Evolutionary conservation across 306 rosid species (phyloP).

Genomic region (Psophocarpus tetragonolobus): DNA sequence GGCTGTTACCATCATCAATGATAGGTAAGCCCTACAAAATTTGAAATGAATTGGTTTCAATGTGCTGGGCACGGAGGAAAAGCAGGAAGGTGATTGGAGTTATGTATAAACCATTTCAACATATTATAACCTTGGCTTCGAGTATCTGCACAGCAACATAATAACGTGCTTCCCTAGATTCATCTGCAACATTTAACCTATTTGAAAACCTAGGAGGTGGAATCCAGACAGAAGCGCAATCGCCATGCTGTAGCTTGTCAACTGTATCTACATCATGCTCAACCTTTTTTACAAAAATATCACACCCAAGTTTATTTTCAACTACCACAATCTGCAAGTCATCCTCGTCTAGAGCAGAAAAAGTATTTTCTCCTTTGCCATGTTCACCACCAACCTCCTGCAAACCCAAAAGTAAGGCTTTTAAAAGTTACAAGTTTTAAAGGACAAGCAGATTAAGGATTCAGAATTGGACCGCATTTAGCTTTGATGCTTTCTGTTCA

Average conservation of each 20-base stretch:
- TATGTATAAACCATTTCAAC: constrained; percentile 29
- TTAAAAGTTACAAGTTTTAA: constrained; percentile 6
- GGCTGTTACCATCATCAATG: constrained; percentile 88
- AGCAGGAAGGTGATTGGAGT: neutral
- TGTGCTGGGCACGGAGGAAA: constrained; percentile 17
- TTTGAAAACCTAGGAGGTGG: constrained; percentile 95
- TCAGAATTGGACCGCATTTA: constrained; percentile 57
- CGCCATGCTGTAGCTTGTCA: constrained; percentile 62
- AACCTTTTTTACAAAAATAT: constrained; percentile 67
- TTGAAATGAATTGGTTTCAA: constrained; percentile 30
- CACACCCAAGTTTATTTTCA: constrained; percentile 93
- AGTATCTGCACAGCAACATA: constrained; percentile 83
- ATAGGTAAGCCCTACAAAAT: constrained; percentile 76
- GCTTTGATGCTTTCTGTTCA: constrained; percentile 73
- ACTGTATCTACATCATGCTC: constrained; percentile 63
- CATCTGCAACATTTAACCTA: constrained; percentile 80
- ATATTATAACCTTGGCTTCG: constrained; percentile 81
- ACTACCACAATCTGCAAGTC: constrained; percentile 84
- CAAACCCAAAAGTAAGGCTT: constrained; percentile 39
- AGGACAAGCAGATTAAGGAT: constrained; percentile 31
- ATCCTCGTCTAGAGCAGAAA: constrained; percentile 93
- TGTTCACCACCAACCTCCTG: constrained; percentile 66
- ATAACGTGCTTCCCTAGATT: constrained; percentile 78
- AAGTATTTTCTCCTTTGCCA: constrained; percentile 55
- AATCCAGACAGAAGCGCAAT: constrained; percentile 72